Conservation (phyloP, 306 rosid genomes). For the Quercus rubra region DNA sequence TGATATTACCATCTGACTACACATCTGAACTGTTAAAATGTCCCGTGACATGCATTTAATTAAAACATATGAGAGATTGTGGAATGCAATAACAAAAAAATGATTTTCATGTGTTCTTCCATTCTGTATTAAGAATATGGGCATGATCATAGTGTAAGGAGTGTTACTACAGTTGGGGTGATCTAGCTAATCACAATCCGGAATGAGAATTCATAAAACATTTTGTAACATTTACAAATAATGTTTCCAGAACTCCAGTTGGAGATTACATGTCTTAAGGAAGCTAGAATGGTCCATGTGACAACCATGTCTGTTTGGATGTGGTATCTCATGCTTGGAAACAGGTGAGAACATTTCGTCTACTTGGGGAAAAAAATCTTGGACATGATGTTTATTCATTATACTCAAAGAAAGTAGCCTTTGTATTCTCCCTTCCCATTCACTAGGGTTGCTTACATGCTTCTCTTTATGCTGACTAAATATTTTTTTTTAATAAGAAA, state of each 20-base stretch:
- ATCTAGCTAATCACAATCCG: not conserved
- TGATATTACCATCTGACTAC: constrained; percentile 24
- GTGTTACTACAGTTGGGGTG: not conserved
- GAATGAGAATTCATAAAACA: not conserved
- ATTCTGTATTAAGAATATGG: not conserved
- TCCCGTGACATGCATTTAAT: constrained; percentile 48
- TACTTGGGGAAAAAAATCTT: no score
- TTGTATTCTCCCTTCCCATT: no score
- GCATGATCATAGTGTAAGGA: not conserved
- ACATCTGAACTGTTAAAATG: constrained; percentile 14
- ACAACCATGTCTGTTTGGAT: no score
- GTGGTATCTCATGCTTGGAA: no score
- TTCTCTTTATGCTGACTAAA: no score
- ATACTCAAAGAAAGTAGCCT: no score
- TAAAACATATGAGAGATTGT: constrained; percentile 37
- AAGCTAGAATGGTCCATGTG: no score
- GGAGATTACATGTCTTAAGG: not conserved
- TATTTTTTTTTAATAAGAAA: no score
- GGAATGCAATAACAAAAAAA: constrained; percentile 34
- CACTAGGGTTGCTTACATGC: no score
- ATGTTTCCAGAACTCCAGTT: not conserved
- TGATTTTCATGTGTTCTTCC: not conserved
- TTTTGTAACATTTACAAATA: not conserved
- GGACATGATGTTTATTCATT: no score
- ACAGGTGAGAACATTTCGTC: no score